Conservation (phyloP, 768 basidiomycete species). For the Phanerodontia chrysosporium region DNA sequence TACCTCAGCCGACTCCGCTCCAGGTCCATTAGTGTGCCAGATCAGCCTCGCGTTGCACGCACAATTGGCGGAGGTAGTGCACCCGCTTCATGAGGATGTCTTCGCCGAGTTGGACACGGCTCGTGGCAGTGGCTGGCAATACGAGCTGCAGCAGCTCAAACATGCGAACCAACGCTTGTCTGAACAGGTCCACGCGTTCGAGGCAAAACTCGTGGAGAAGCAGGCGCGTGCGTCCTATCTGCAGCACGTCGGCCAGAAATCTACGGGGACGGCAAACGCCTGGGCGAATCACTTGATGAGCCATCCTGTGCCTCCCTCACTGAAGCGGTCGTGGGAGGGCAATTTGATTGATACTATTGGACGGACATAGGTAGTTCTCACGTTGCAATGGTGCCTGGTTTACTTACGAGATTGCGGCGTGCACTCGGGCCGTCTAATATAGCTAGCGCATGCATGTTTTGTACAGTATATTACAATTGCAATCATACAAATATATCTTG, state of each 20-base stretch:
- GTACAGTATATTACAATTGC: conserved; percentile 13
- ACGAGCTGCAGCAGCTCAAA: conserved; percentile 81
- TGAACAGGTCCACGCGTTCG: conserved; percentile 50
- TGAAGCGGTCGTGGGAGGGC: conserved; percentile 15
- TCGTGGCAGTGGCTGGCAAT: conserved; percentile 86
- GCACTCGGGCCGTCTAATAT: too few relatives aligned
- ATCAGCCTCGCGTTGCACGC: conserved; percentile 14
- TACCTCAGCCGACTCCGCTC: not conserved
- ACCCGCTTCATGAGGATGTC: conserved; percentile 36
- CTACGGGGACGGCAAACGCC: not conserved
- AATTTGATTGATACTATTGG: not conserved
- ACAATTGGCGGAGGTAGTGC: conserved; percentile 5
- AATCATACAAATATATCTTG: conserved; percentile 3
- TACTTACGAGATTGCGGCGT: too few relatives aligned
- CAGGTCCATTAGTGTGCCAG: conserved; percentile 25
- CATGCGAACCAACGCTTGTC: conserved; percentile 61
- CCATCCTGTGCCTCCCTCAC: not conserved
- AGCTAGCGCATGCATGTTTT: not conserved
- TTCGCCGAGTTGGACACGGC: conserved; percentile 70
- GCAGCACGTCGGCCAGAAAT: not conserved
- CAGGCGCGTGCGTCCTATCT: not conserved
- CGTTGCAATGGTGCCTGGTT: not conserved
- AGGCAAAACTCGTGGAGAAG: conserved; percentile 17
- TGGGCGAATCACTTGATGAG: conserved; percentile 7
- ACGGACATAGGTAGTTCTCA: not conserved